These are phyloP conservation scores for Dipteronia sinensis DNA, from an alignment of 345 rosid species.

Conservation along the genomic window DNA sequence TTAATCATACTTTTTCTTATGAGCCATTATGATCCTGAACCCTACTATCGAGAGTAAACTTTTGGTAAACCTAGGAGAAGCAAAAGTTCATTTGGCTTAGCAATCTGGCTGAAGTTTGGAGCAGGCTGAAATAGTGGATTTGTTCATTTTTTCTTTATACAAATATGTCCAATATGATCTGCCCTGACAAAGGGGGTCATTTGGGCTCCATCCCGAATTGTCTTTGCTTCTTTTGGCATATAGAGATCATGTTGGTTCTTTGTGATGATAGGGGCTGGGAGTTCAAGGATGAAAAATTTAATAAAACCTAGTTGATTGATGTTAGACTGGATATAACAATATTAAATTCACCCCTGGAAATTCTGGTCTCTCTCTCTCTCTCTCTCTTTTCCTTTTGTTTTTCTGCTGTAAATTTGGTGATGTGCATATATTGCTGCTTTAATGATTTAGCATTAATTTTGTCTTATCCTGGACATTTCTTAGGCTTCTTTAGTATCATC, in stretches of 20 bases:
- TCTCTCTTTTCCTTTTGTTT: not conserved
- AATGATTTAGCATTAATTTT: not conserved
- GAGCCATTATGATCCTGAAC: not conserved
- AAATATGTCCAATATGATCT: not conserved
- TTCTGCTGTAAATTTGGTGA: not conserved
- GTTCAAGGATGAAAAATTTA: not conserved
- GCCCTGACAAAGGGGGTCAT: not conserved
- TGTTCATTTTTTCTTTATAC: not conserved
- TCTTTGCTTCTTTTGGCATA: not conserved
- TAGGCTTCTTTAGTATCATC: not conserved
- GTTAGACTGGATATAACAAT: not conserved
- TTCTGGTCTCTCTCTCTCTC: not conserved
- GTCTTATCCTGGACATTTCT: not conserved
- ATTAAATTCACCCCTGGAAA: not conserved
- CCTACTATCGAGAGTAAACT: not conserved
- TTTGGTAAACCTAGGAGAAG: conserved; percentile 1
- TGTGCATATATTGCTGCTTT: not conserved
- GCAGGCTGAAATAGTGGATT: not conserved
- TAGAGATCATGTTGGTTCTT: not conserved
- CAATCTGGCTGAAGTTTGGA: not conserved
- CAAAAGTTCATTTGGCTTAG: not conserved
- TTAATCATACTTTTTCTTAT: too few species aligned
- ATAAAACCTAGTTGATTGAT: not conserved
- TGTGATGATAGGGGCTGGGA: not conserved
- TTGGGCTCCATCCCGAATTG: not conserved